Percentiles rank a stretch among this genome's conserved stretches.
phyloP scores from a whole-genome alignment of 2,329 filamentous ascomycete species.

The Fusarium acutatum region DNA sequence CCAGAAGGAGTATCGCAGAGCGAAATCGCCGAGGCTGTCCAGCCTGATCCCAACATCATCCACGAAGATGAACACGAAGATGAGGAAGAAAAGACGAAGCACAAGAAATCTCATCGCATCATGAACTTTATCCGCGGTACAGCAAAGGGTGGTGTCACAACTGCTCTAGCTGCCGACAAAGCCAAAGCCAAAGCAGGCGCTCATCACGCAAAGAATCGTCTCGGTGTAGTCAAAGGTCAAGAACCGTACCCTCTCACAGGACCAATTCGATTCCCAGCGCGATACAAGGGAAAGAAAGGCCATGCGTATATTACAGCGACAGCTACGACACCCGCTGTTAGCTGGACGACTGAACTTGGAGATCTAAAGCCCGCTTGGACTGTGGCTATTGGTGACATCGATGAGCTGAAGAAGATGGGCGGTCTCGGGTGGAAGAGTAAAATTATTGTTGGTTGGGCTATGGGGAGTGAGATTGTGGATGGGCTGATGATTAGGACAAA shows the following conservation, averaged over 20 bases:
- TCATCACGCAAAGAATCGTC: conserved; percentile 72
- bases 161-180: conserved; percentile 75
- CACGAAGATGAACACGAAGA: conserved; percentile 53
- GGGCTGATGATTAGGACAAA: conserved; percentile 73
- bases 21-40: conserved; percentile 73
- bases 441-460: conserved; percentile 81
- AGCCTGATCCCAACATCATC: conserved; percentile 51
- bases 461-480: conserved; percentile 77
- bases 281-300: conserved; percentile 76
- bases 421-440: conserved; percentile 88
- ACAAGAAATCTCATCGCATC: conserved; percentile 56
- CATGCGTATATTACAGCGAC: conserved; percentile 74
- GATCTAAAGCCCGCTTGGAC: conserved; percentile 72
- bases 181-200: conserved; percentile 68
- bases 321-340: conserved; percentile 73
- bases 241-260: conserved; percentile 60
- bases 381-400: conserved; percentile 74
- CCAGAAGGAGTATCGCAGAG: conserved; percentile 60
- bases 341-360: conserved; percentile 66
- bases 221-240: conserved; percentile 69
- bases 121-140: conserved; percentile 73
- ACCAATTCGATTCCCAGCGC: conserved; percentile 78
- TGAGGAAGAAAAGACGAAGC: conserved; percentile 56
- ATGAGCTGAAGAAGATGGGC: conserved; percentile 79
- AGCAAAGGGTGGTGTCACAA: conserved; percentile 76